Percentiles rank a stretch among this genome's conserved stretches.
phyloP scores from a whole-genome alignment of 495 filamentous ascomycete species.

The Friedmanniomyces endolithicus region DNA sequence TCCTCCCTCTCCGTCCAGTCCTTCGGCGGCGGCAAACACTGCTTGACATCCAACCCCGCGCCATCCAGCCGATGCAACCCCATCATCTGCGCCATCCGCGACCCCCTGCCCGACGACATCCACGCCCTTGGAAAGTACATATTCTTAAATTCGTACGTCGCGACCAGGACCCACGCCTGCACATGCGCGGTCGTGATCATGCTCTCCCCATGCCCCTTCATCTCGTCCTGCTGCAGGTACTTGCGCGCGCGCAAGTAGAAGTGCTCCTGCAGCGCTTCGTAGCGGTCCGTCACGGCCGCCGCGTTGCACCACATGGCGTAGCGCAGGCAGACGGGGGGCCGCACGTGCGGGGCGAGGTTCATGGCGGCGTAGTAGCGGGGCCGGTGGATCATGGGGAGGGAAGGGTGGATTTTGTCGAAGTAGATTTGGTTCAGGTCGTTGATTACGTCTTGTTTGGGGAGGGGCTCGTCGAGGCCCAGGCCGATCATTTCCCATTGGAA shows the following conservation, averaged over 20 bases:
- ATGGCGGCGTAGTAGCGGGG: slow-evolving; percentile 73
- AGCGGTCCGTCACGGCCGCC: slow-evolving; percentile 71
- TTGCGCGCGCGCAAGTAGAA: slow-evolving; percentile 84
- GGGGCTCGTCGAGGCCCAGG: slow-evolving; percentile 79
- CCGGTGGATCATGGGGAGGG: slow-evolving; percentile 76
- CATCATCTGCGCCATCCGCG: slow-evolving; percentile 78
- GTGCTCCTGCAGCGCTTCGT: slow-evolving; percentile 57
- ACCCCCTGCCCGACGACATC: slow-evolving; percentile 74
- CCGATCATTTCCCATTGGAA: slow-evolving; percentile 82
- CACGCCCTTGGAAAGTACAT: slow-evolving; percentile 97
- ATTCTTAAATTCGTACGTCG: slow-evolving; percentile 84
- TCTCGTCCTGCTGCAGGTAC: slow-evolving; percentile 77
- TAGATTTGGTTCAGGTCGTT: slow-evolving; percentile 87
- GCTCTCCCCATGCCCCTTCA: slow-evolving; percentile 83
- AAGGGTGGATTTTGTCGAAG: slow-evolving; percentile 82
- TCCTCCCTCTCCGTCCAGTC: slow-evolving; percentile 95
- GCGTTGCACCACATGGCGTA: slow-evolving; percentile 93
- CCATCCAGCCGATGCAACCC: slow-evolving; percentile 84
- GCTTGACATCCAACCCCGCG: slow-evolving; percentile 77
- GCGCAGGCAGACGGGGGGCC: slow-evolving; percentile 76
- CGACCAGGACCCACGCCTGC: slow-evolving; percentile 71
- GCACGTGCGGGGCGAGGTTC: slow-evolving; percentile 69
- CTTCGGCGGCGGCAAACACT: slow-evolving; percentile 67
- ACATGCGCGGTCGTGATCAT: slow-evolving; percentile 70
- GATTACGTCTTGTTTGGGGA: slow-evolving; percentile 76